phyloP scores from a whole-genome alignment of 257 asterid species.

The Solanum gracilifrons region DNA sequence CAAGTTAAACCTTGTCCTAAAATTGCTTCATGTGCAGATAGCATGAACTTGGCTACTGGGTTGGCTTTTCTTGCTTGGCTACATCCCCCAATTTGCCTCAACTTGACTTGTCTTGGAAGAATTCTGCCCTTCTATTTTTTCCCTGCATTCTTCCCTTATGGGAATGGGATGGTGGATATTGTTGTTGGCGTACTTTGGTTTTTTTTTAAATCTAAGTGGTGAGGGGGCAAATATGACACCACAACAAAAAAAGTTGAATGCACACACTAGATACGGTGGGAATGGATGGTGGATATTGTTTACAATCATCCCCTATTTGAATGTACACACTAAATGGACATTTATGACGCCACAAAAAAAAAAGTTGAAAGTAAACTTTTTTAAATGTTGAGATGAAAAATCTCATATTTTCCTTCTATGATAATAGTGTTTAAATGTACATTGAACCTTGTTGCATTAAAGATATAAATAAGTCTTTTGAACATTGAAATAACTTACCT shows the following conservation, averaged over 20 bases:
- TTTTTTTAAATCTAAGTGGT: background rate
- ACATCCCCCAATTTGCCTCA: background rate
- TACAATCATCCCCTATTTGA: background rate
- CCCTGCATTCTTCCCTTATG: background rate
- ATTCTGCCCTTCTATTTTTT: background rate
- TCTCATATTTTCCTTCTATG: background rate
- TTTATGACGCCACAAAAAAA: background rate
- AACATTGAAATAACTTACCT: background rate
- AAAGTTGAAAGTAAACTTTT: background rate
- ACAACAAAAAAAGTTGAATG: background rate
- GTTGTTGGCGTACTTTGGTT: background rate
- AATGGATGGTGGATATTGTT: background rate
- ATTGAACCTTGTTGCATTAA: background rate
- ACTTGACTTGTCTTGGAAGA: background rate
- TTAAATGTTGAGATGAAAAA: background rate
- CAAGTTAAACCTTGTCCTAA: background rate
- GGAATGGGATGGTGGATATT: background rate
- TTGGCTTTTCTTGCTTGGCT: background rate
- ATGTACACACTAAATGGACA: background rate
- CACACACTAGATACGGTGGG: background rate
- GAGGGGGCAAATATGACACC: background rate
- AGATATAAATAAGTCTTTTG: background rate
- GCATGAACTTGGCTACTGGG: background rate
- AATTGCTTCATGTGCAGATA: background rate
- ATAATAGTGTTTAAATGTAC: background rate